These are phyloP conservation scores for Pyrenophora tritici-repentis DNA, from an alignment of 2,329 filamentous ascomycete genomes.

Conservation along the genomic window DNA sequence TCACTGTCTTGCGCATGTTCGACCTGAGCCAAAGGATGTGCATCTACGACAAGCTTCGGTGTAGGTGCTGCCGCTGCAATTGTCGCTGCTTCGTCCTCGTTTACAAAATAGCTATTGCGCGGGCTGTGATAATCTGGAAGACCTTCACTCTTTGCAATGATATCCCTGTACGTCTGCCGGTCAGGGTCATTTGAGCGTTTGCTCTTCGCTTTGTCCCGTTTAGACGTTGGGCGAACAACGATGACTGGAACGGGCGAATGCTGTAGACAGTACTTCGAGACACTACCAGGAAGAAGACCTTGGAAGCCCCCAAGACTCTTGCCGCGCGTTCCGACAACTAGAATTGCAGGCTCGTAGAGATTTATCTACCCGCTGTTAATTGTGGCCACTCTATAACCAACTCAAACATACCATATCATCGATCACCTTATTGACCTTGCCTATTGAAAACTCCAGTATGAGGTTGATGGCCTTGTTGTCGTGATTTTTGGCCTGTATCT, in stretches of 20 bases:
- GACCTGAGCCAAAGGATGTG: slow-evolving; percentile 41
- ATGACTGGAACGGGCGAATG: slow-evolving; percentile 93
- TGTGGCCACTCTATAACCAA: not conserved
- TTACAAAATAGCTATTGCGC: slow-evolving; percentile 52
- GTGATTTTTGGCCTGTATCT: slow-evolving; percentile 79
- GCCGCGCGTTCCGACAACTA: slow-evolving; percentile 87
- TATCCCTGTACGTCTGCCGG: slow-evolving; percentile 76
- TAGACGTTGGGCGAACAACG: slow-evolving; percentile 84
- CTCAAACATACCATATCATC: slow-evolving; percentile 76
- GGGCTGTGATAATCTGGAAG: slow-evolving; percentile 57
- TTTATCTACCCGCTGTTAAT: slow-evolving; percentile 66
- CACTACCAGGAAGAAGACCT: slow-evolving; percentile 82
- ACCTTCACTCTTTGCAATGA: slow-evolving; percentile 70
- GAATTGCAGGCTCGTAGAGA: slow-evolving; percentile 87
- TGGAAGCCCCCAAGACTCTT: slow-evolving; percentile 84
- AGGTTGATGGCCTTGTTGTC: slow-evolving; percentile 84
- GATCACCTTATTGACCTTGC: slow-evolving; percentile 88
- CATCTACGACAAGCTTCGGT: slow-evolving; percentile 39
- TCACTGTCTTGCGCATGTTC: slow-evolving; percentile 29
- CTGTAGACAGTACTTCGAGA: slow-evolving; percentile 93
- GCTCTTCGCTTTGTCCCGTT: slow-evolving; percentile 85
- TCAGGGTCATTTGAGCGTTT: slow-evolving; percentile 79
- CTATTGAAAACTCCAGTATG: slow-evolving; percentile 83
- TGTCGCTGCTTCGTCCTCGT: slow-evolving; percentile 52
- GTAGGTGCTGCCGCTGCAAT: slow-evolving; percentile 58